Evolutionary conservation across 2,329 filamentous ascomycete species (phyloP), one percentile per base, ranked within the genome.

Genomic region (Chaetomiaceae sp.): DNA sequence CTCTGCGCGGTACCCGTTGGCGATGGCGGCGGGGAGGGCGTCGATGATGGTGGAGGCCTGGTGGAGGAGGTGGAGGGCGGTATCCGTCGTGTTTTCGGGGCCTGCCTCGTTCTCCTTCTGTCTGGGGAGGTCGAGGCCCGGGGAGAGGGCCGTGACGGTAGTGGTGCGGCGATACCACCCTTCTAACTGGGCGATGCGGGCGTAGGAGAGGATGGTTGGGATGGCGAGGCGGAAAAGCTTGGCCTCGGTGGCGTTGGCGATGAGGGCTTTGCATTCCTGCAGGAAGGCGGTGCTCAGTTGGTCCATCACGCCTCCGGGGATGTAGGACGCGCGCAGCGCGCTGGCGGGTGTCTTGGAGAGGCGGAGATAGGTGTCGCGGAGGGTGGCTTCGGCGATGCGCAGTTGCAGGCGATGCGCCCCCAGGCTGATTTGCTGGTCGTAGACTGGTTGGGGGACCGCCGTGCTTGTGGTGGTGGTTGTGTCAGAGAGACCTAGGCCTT

Each of bases 171-270:
- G 50, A 49, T 60, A 42, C 50, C 61, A 58, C 13, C 61, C 49
- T n/a, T 65, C 63, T 8, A 64, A 52, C 14, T 59, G 60, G 4
- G 63, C 60, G 11, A 70, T 62, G 0, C 59, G 61, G 4, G 66
- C 65, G 56, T 66, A 71, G 40, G 64, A 65, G 4, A 73, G 51
- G 2, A 58, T 59, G 3, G 65, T 62, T 57, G 71, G 69, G 13
- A 73, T 69, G 1, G 63, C 64, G 3, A 72, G 60, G 27, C 69
- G 72, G 0, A 71, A 68, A 0, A 72, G 60, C 11, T 62, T 69
- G n/a, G 67, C 63, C 0, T 34, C 21, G 0, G 38, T 56, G 53
- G 67, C 69, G 2, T 61, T 60, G 1, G 51, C 41, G 25, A 73
- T 69, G 18, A 72, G 61, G 1, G 44, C 52, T 5, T 50, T 48